Percentiles rank a stretch among this genome's conserved stretches.
phyloP scores from a whole-genome alignment of 1,284 basidiomycete species.

The Rhodotorula mucilaginosa region DNA sequence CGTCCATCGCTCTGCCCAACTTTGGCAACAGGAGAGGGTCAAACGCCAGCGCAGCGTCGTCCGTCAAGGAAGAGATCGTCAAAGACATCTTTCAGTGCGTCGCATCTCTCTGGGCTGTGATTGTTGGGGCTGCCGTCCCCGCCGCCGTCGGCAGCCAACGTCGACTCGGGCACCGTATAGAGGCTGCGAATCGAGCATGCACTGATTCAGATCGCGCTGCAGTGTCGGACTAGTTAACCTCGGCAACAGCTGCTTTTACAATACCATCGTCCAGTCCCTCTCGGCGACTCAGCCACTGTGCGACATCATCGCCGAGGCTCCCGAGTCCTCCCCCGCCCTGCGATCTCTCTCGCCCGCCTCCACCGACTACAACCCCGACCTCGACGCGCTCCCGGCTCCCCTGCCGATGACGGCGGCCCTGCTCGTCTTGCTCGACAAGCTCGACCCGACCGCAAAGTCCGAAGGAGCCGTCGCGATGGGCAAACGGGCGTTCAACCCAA shows the following conservation, averaged over 20 bases:
- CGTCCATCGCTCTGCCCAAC: conserved; percentile 21
- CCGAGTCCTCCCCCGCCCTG: conserved; percentile 41
- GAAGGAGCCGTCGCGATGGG: conserved; percentile 29
- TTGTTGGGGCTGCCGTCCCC: background rate
- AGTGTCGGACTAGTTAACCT: conserved; percentile 44
- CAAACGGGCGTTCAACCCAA: conserved; percentile 46
- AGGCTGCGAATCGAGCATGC: background rate
- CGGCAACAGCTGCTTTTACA: conserved; percentile 48
- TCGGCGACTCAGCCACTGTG: conserved; percentile 44
- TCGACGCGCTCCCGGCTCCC: conserved; percentile 41
- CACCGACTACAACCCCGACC: conserved; percentile 29
- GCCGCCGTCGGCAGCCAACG: background rate
- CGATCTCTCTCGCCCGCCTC: conserved; percentile 36
- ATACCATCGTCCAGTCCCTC: conserved; percentile 47
- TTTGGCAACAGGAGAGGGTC: conserved; percentile 17
- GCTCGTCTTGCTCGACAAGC: conserved; percentile 33
- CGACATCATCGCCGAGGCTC: conserved; percentile 42
- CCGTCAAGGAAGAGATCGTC: conserved; percentile 25
- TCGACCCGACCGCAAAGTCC: conserved; percentile 17
- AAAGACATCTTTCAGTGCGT: conserved; percentile 33
- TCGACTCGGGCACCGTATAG: background rate
- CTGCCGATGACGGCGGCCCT: conserved; percentile 41
- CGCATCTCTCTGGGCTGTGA: background rate
- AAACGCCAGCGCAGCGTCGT: conserved; percentile 8
- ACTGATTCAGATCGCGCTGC: background rate